Evolutionary conservation across 108 stramenopile species (phyloP), one percentile per base, ranked within the genome.

Genomic region (Cylindrotheca fusiformis): DNA sequence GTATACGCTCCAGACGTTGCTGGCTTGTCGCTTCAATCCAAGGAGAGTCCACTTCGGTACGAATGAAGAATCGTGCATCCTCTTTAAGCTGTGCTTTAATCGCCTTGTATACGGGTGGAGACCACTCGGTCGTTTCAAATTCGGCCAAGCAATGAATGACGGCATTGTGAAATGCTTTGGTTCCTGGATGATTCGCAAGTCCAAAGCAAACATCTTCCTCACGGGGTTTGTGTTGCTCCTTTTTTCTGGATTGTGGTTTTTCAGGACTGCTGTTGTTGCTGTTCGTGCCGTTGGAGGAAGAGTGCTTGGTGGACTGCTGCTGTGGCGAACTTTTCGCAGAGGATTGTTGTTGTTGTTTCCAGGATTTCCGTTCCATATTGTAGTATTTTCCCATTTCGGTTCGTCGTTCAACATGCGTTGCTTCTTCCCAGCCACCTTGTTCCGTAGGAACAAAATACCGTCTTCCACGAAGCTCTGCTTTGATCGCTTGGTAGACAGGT

Each of bases 61-160:
- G 54, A 24, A 67, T 27, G 14, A 67, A 57, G 27, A 67, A 67
- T 12, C 55, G 65, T 1, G 51, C 51, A 4, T 48, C 51, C 51
- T 52, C 12, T 53, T 55, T 51, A 5, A 57, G 18, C 1, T 67
- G 36, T 1, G 45, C 30, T 30, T 55, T 54, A 49, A 67, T 67
- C 6, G 65, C 54, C 31, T 67, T 67, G 65, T 67, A 67, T 6
- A 67, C 49, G 1, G 54, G 28, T 29, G 65, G 65, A 19, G 32
- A 29, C 55, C 55, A 67, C 14, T 22, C 55, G 2, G 41, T 30
- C 0, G 14, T 3, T 0, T 17, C 51, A 56, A 56, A 67, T 47
- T 67, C 31, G 5, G 52, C 26, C 65, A 67, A 24, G 5, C 31
- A 8, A 4, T 49, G 29, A 1, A 57, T 29, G 19, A 50, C 41